Base-by-base conservation (phyloP, 2,329 filamentous ascomycete species). In the Tolypocladium tropicale region DNA sequence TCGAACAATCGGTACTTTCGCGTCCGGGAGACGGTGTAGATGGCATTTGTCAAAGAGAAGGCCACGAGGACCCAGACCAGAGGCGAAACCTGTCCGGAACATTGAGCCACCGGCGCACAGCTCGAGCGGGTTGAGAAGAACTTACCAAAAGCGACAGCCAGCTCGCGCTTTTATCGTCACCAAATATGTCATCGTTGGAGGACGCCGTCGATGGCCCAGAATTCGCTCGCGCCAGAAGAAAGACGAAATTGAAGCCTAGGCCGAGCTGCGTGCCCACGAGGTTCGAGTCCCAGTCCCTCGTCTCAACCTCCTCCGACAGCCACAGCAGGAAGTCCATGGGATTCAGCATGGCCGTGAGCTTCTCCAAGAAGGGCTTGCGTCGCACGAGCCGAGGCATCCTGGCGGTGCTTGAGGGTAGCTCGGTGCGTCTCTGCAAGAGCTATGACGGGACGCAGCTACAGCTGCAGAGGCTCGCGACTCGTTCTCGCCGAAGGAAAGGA, bases 1-100 rank as follows among this genome's bases (percentile, higher is more conserved):
- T 95, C 90, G 71, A 99, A 99, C 33, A 99, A 78, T 62, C 94
- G 85, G 74, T 99, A 99, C 65, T 89, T 84, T 58, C 91, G 86
- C 65, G 85, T 90, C 63, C 90, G 86, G 55, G 81, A 82, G 69
- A 96, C 88, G 32, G 91, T 89, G 71, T 92, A 93, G 65, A 86
- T 78, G 4, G 90, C 85, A 72, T 99, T 99, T 32, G 80, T 67
- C 41, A 81, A 67, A n/a, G 90, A 91, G 49, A 89, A 73, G 28
- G 78, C 61, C 1, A 83, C 78, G 25, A 96, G 77, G 0, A 81
- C 68, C 74, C 89, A 86, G n/a, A 91, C 84, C 9, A 91, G 65
- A 56, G 89, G 81, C 51, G 83, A 81, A 53, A 86, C 76, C 88
- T 92, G 61, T 23, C 30, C 23, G 58, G 56, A 2, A 36, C 48